Base-by-base conservation (phyloP, 1,284 basidiomycete genomes). In the Tremellales sp. region DNA sequence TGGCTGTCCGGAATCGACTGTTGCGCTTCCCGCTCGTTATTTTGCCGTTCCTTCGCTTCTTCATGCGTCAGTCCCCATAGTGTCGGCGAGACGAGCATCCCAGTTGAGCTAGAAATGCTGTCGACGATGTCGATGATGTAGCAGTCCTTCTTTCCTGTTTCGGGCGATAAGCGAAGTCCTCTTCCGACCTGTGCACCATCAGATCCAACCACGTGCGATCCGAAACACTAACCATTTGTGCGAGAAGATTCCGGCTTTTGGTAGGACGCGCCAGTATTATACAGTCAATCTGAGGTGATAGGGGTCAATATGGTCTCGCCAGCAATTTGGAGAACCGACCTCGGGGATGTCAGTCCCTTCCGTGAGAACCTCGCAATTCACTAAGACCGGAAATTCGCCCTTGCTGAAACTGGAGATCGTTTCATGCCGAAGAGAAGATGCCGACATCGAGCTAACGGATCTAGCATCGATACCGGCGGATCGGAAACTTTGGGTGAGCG, bases 281-380 rank as follows among this genome's bases (percentile, higher is more conserved):
- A 54, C 92, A 95, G 62, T 97, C 94, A 45, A 97, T 87, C 60
- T 69, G 32, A 0, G 5, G n/a, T 12, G 27, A 8, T 9, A 40
- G 21, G n/a, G 43, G 10, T 27, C 25, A 32, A 33, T 7, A 22
- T 28, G 9, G 12, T 18, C 14, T 25, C 26, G 50, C 26, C 28
- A 7, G 49, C 53, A 9, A 54, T 48, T 36, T 58, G 48, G 21
- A 50, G 50, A 26, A 50, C 68, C 43, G 39, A 70, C 70, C 49
- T 88, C 87, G 1, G 87, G 88, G 40, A 93, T 87, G 71, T 92
- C 89, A 6, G 88, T 80, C 1, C 91, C 91, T 74, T 95, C 92
- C 0, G 90, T 93, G 55, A 97, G 76, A 43, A 97, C 87, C 21
- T 89, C 86, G 65, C 93, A 97, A 65, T 97, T 97, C 43, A 97